Percentiles rank a stretch among this genome's conserved stretches.
Conservation (phyloP, 2,329 filamentous ascomycete species). For the Fusarium stilboides region DNA sequence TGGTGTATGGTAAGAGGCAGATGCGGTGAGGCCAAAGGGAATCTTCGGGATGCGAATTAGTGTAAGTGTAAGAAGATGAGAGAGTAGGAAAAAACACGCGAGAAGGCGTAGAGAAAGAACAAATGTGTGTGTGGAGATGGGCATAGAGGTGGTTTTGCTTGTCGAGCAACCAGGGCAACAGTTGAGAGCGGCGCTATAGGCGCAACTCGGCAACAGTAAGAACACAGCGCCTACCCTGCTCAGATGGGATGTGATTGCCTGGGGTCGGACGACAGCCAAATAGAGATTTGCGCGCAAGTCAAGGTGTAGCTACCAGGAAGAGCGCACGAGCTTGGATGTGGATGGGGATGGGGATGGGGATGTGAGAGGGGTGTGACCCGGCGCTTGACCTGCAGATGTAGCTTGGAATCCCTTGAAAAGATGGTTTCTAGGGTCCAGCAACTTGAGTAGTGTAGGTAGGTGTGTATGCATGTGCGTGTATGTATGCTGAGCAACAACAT, state of each 20-base stretch:
- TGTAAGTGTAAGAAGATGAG: conserved; percentile 26
- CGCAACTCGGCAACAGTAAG: conserved; percentile 41
- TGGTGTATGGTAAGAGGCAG: conserved; percentile 35
- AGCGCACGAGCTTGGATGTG: conserved; percentile 46
- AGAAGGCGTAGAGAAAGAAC: conserved; percentile 34
- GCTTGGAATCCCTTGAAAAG: conserved; percentile 45
- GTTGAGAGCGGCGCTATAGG: conserved; percentile 41
- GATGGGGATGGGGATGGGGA: conserved; percentile 48
- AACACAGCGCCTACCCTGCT: conserved; percentile 47
- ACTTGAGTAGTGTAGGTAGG: conserved; percentile 16
- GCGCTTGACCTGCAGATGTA: conserved; percentile 54
- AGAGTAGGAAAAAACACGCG: conserved; percentile 30
- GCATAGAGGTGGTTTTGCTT: conserved; percentile 49
- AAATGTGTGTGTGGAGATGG: conserved; percentile 41
- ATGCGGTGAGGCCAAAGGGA: conserved; percentile 44
- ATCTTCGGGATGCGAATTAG: conserved; percentile 33
- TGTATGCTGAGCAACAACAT: conserved; percentile 43
- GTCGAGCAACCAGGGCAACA: conserved; percentile 33
- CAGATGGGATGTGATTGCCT: conserved; percentile 46
- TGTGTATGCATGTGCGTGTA: conserved; percentile 36
- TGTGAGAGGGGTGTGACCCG: conserved; percentile 52
- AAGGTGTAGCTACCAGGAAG: conserved; percentile 39
- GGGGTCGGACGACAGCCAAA: conserved; percentile 48
- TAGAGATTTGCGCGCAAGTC: conserved; percentile 45
- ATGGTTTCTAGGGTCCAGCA: conserved; percentile 43